These are phyloP conservation scores for Ceraceosorus bombacis DNA, from an alignment of 1,284 basidiomycete species.

Conservation along the genomic window DNA sequence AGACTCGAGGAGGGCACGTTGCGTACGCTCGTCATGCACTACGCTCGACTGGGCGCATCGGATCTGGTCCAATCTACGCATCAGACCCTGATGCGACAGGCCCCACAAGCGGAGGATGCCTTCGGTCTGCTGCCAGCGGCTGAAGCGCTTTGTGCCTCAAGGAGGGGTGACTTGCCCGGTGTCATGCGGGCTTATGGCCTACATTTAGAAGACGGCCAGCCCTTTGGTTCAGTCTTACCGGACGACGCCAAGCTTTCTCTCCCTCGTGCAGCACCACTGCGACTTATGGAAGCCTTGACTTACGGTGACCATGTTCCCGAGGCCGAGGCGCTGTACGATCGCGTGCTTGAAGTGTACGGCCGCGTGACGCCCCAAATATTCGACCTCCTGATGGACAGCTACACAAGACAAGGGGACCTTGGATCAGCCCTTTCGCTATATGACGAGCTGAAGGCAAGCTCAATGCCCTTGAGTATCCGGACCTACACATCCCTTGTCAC, in stretches of 20 bases:
- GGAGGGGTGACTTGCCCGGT: neutral
- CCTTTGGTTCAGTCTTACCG: neutral
- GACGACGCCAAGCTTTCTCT: neutral
- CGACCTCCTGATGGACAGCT: constrained; percentile 22
- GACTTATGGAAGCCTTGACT: neutral
- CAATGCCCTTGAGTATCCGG: constrained; percentile 54
- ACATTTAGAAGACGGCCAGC: too few relatives aligned
- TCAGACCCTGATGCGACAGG: neutral
- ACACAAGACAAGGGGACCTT: constrained; percentile 19
- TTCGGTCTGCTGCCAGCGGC: too few relatives aligned
- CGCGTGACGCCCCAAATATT: constrained; percentile 10
- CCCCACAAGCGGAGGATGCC: too few relatives aligned
- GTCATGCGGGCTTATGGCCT: too few relatives aligned
- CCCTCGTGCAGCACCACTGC: neutral
- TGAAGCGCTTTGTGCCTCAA: neutral
- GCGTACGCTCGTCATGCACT: constrained; percentile 1
- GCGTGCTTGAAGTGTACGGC: constrained; percentile 17
- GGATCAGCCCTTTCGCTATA: constrained; percentile 57
- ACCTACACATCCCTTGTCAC: constrained; percentile 59
- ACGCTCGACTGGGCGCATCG: neutral
- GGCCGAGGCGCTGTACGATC: constrained; percentile 15
- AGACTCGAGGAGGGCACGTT: neutral
- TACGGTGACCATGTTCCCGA: constrained; percentile 16
- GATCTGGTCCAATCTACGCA: neutral
- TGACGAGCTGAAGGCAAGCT: constrained; percentile 58